phyloP scores from a whole-genome alignment of 805 yeast genomes.

The Wickerhamiella domercqiae region DNA sequence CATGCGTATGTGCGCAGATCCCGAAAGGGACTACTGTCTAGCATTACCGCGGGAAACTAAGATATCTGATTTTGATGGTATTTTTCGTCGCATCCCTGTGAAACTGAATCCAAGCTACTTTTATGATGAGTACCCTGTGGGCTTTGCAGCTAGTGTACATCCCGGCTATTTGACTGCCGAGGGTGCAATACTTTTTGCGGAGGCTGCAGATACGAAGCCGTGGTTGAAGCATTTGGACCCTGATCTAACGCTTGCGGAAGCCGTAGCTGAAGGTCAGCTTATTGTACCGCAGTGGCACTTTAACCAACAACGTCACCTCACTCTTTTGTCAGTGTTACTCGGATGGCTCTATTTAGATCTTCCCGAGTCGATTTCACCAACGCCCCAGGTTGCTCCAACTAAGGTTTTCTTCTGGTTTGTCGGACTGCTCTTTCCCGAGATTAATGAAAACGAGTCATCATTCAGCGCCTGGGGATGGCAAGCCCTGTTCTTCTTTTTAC shows the following conservation, averaged over 20 bases:
- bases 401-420: conserved; percentile 32
- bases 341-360: conserved; percentile 86
- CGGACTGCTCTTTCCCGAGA: conserved; percentile 27
- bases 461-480: conserved; percentile 34
- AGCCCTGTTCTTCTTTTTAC: conserved; percentile 67
- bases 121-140: conserved; percentile 46
- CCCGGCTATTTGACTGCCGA: conserved; percentile 77
- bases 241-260: conserved; percentile 39
- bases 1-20: conserved; percentile 71
- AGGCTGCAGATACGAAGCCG: conserved; percentile 36
- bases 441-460: conserved; percentile 33
- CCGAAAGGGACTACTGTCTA: conserved; percentile 82
- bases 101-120: conserved; percentile 69
- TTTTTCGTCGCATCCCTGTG: conserved; percentile 55
- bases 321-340: conserved; percentile 20
- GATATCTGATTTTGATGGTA: conserved; percentile 41
- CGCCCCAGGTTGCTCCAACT: conserved; percentile 78
- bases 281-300: conserved; percentile 58
- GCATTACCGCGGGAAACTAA: conserved; percentile 43
- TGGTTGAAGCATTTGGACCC: conserved; percentile 32
- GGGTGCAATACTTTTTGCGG: conserved; percentile 62
- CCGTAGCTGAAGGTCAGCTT: conserved; percentile 82
- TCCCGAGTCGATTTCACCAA: conserved; percentile 78
- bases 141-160: conserved; percentile 42
- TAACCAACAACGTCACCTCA: conserved; percentile 22